Conservation (phyloP, 805 yeast species). For the Saccharomycopsis sp. region DNA sequence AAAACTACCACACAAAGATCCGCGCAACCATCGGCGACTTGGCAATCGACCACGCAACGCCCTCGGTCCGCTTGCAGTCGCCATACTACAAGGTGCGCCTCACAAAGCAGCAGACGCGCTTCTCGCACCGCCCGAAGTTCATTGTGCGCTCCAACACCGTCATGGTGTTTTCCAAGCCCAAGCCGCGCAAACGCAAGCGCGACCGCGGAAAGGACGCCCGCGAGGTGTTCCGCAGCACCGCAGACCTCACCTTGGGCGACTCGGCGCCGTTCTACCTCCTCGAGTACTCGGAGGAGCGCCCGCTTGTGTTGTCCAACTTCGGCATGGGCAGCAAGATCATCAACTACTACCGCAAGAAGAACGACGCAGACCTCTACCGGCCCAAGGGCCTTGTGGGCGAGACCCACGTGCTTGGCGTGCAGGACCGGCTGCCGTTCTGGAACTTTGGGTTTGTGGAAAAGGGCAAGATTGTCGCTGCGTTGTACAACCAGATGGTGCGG, state of each 20-base stretch:
- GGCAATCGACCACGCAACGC: constrained; percentile 84
- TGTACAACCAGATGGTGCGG: constrained; percentile 83
- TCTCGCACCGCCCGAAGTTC: constrained; percentile 76
- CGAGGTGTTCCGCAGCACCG: constrained; percentile 63
- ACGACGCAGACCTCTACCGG: constrained; percentile 73
- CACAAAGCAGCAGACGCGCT: constrained; percentile 59
- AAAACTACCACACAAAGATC: constrained; percentile 84
- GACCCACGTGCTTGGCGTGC: constrained; percentile 92
- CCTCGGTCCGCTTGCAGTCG: constrained; percentile 79
- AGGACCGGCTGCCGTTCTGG: constrained; percentile 97
- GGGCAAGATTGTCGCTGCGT: constrained; percentile 88
- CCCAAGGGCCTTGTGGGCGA: constrained; percentile 90
- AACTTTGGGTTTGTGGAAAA: constrained; percentile 95
- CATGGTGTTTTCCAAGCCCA: constrained; percentile 68
- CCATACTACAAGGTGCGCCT: constrained; percentile 84
- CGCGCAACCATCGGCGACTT: constrained; percentile 89
- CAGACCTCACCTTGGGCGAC: constrained; percentile 80
- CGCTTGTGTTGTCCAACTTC: constrained; percentile 73
- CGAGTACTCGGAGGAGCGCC: constrained; percentile 89
- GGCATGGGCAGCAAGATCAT: constrained; percentile 96
- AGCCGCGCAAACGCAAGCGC: constrained; percentile 75
- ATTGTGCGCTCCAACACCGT: constrained; percentile 70
- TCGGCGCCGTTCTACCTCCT: constrained; percentile 67
- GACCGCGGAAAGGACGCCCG: constrained; percentile 78
- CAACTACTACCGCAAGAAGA: constrained; percentile 82